These are phyloP conservation scores for Paracoccidioides brasiliensis DNA, from an alignment of 2,329 filamentous ascomycete genomes.

Conservation along the genomic window DNA sequence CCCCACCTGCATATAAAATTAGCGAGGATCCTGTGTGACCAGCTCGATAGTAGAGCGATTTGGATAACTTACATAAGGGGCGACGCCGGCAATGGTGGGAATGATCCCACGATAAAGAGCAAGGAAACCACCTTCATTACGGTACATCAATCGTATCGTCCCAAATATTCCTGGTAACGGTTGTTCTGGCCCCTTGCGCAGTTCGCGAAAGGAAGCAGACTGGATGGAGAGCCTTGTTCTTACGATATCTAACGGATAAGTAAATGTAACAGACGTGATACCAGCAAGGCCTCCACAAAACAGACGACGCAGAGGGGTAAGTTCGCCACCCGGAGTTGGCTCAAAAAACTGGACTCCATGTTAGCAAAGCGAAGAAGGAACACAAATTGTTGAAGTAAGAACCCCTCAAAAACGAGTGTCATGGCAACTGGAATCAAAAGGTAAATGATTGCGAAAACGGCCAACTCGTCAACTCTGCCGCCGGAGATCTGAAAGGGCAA, in stretches of 20 bases:
- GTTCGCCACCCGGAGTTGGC: constrained; percentile 55
- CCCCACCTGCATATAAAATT: constrained; percentile 50
- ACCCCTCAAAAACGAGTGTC: too few relatives aligned
- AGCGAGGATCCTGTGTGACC: constrained; percentile 10
- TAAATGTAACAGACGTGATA: constrained; percentile 87
- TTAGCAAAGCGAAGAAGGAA: too few relatives aligned
- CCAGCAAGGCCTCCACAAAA: constrained; percentile 85
- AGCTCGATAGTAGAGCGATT: constrained; percentile 15
- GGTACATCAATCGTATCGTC: constrained; percentile 75
- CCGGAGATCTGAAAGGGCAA: neutral
- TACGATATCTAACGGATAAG: constrained; percentile 95
- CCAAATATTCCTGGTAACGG: constrained; percentile 80
- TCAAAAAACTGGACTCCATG: constrained; percentile 26
- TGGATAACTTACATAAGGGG: constrained; percentile 60
- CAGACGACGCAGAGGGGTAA: constrained; percentile 62
- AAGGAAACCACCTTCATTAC: constrained; percentile 67
- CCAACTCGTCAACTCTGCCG: neutral
- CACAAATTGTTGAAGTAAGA: too few relatives aligned
- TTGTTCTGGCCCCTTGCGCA: constrained; percentile 47
- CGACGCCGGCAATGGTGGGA: constrained; percentile 87
- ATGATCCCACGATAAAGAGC: constrained; percentile 92
- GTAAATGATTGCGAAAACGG: neutral
- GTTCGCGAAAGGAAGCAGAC: constrained; percentile 79
- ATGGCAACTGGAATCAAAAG: too few relatives aligned
- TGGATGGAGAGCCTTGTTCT: constrained; percentile 92